Evolutionary conservation across 2,329 filamentous ascomycete species (phyloP).

Genomic region (Amylocarpus encephaloides): DNA sequence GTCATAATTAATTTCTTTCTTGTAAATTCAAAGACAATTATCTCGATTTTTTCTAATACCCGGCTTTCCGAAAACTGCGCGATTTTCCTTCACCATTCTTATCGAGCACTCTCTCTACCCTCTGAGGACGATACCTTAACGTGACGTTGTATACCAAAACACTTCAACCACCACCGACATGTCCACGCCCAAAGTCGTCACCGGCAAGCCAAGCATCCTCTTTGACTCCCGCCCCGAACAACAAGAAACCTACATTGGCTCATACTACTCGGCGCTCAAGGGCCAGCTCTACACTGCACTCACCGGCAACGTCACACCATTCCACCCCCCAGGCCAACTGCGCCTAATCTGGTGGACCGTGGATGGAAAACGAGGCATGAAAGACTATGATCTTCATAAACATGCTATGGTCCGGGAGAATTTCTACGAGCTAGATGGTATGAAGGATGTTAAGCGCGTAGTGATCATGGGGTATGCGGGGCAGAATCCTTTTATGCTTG

Average conservation of each 20-base stretch:
- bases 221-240: constrained; percentile 27
- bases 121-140: too few relatives aligned
- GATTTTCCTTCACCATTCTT: too few relatives aligned
- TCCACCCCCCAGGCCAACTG: constrained; percentile 19
- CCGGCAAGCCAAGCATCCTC: constrained; percentile 23
- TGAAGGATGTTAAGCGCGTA: constrained; percentile 22
- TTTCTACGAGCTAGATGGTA: constrained; percentile 18
- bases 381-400: constrained; percentile 25
- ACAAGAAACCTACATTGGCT: constrained; percentile 22
- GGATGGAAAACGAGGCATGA: constrained; percentile 21
- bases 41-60: too few relatives aligned
- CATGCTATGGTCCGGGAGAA: constrained; percentile 20
- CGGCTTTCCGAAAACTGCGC: too few relatives aligned
- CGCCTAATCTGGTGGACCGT: constrained; percentile 24
- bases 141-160: too few relatives aligned
- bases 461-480: constrained; percentile 24
- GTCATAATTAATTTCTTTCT: too few relatives aligned
- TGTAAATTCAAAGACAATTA: too few relatives aligned
- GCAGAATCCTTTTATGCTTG: constrained; percentile 24
- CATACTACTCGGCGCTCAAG: constrained; percentile 21
- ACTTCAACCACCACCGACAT: too few relatives aligned
- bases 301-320: constrained; percentile 24
- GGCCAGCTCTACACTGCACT: constrained; percentile 20
- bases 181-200: not conserved
- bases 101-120: too few relatives aligned